Conservation (phyloP, 305 asterid genomes). For the Solanum hybrid region DNA sequence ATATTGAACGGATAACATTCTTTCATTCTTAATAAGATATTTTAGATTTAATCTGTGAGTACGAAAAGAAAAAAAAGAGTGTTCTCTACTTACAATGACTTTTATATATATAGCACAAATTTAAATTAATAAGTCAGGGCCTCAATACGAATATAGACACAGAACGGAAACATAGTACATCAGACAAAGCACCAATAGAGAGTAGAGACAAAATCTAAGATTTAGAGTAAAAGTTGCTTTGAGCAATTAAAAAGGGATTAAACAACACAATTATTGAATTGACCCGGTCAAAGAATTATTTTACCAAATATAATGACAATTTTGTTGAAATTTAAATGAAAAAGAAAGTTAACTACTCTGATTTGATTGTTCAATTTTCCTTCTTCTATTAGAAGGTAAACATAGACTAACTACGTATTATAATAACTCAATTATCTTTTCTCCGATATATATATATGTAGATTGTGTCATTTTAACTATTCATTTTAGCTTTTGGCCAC, state of each 20-base stretch:
- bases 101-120: not conserved
- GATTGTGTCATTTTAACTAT: not conserved
- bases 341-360: not conserved
- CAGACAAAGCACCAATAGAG: not conserved
- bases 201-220: not conserved
- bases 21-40: not conserved
- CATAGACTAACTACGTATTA: not conserved
- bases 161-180: not conserved
- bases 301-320: not conserved
- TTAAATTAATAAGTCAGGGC: rapidly evolving
- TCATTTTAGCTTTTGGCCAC: not conserved
- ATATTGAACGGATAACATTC: not conserved
- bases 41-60: no score
- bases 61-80: not conserved
- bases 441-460: not conserved
- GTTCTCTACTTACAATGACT: rapidly evolving
- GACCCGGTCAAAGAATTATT: not conserved
- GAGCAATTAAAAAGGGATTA: not conserved
- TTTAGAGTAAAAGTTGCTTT: not conserved
- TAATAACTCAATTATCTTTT: not conserved
- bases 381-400: not conserved
- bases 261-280: not conserved
- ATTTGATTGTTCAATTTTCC: not conserved
- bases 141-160: not conserved
- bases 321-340: not conserved